Evolutionary conservation across 352 stramenopile genomes (phyloP).

Genomic region (Phytophthora idaei): DNA sequence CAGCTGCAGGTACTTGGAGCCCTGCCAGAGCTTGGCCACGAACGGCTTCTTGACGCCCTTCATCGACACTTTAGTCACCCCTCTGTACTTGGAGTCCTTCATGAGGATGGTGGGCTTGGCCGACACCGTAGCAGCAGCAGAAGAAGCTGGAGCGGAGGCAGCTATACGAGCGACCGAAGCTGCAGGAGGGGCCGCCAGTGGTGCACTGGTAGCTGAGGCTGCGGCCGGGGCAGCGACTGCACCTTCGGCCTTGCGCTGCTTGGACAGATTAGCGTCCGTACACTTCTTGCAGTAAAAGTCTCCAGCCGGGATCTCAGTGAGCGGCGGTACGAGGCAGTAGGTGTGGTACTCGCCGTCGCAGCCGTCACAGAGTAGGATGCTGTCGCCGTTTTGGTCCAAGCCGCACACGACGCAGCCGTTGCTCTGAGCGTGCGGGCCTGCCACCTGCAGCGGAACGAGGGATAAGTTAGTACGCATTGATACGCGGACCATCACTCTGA

Average conservation of each 20-base stretch:
- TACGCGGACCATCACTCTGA: not conserved
- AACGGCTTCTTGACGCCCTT: slow-evolving; percentile 87
- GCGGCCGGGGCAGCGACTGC: not conserved
- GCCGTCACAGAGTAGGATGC: slow-evolving; percentile 84
- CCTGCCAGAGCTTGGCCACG: slow-evolving; percentile 72
- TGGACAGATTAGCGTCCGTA: slow-evolving; percentile 48
- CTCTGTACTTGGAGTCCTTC: slow-evolving; percentile 79
- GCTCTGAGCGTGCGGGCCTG: slow-evolving; percentile 36
- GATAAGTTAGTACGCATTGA: not conserved
- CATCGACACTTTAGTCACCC: slow-evolving; percentile 80
- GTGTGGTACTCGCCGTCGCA: slow-evolving; percentile 89
- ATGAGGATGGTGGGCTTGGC: slow-evolving; percentile 42
- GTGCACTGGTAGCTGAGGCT: not conserved
- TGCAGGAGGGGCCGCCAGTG: not conserved
- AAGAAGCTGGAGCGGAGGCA: not conserved
- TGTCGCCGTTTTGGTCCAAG: slow-evolving; percentile 74
- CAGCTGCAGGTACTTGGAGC: slow-evolving; percentile 68
- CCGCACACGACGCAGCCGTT: slow-evolving; percentile 76
- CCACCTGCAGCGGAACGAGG: slow-evolving; percentile 21
- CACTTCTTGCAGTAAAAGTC: slow-evolving; percentile 87
- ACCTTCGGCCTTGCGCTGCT: slow-evolving; percentile 44
- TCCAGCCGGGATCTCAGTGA: slow-evolving; percentile 71
- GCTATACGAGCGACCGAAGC: not conserved
- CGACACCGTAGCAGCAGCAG: not conserved
- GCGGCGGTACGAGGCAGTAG: slow-evolving; percentile 79